Base-by-base conservation (phyloP, 371 early-diverging fungal species). In the Rhizopus microsporus region DNA sequence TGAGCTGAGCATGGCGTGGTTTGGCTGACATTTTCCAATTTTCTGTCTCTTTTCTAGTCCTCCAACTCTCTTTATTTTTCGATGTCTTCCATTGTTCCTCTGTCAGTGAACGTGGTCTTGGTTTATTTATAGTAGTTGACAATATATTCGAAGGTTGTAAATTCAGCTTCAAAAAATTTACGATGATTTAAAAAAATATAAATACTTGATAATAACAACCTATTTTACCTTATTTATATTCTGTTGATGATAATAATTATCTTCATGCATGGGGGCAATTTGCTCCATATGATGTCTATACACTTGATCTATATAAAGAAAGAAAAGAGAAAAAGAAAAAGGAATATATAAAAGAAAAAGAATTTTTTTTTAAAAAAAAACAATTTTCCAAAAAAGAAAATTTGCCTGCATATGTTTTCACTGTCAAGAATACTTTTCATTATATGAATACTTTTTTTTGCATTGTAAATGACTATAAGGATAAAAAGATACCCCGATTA, bases 1-100 rank as follows among this genome's bases (percentile, higher is more conserved):
- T 17, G 4, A 51, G 37, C 35, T 65, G 65, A 34, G 65, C 65
- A 59, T 59, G 65, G 34, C 56, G 59, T 34, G 59, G 59, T 32
- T 46, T 59, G 8, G 45, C 53, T 34, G 65, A 65, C 65, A 65
- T 65, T 43, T 65, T 65, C 65, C 65, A 65, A 9, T 16, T 56
- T 32, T 65, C 65, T 3, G 30, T 39, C 3, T 56, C 29, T n/a
- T 56, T 56, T 35, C 16, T 45, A 30, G 45, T 49, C 15, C 40
- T 60, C 60, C 54, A 49, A 13, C 51, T 45, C 17, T 23, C 45
- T 3, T 38, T 38, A 2, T 42, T 32, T n/a, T 39, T 40, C n/a
- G 60, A 37, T 43, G 51, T 62, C 13, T 46, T 62, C 56, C 62
- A 56, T 7, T 46, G 16, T n/a, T 62, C 62, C n/a, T 49, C 42